phyloP scores from a whole-genome alignment of 2,329 filamentous ascomycete genomes.

The Aspergillus luchuensis region DNA sequence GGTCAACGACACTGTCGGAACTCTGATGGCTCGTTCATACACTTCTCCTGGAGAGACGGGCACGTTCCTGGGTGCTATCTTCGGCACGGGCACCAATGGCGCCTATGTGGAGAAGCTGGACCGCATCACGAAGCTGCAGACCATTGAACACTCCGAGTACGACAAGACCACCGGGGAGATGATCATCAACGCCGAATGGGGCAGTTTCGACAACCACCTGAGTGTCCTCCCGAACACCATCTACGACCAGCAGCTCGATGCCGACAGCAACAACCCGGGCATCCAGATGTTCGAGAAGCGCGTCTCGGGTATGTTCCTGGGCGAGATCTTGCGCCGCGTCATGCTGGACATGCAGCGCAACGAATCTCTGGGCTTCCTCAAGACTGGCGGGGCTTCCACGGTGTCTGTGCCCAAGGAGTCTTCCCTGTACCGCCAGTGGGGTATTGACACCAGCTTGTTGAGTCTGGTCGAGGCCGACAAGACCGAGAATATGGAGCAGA shows the following conservation, averaged over 20 bases:
- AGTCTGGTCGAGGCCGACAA: slow-evolving; percentile 82
- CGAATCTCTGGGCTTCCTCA: slow-evolving; percentile 69
- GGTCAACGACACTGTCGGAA: slow-evolving; percentile 97
- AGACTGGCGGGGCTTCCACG: slow-evolving; percentile 72
- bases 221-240: slow-evolving; percentile 82
- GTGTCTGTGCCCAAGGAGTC: slow-evolving; percentile 68
- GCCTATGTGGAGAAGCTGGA: slow-evolving; percentile 91
- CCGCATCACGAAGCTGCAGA: slow-evolving; percentile 75
- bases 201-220: slow-evolving; percentile 93
- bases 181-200: slow-evolving; percentile 99
- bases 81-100: slow-evolving; percentile 95
- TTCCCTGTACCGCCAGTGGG: slow-evolving; percentile 77
- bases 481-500: slow-evolving; percentile 68
- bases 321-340: slow-evolving; percentile 83
- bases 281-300: slow-evolving; percentile 99
- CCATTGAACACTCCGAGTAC: slow-evolving; percentile 60
- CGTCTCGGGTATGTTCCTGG: slow-evolving; percentile 96
- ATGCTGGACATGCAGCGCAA: slow-evolving; percentile 73
- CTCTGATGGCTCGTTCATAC: slow-evolving; percentile 96
- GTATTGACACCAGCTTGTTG: slow-evolving; percentile 86
- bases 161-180: slow-evolving; percentile 85
- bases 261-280: slow-evolving; percentile 82
- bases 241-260: slow-evolving; percentile 79
- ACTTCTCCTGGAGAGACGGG: slow-evolving; percentile 84
- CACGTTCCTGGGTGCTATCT: slow-evolving; percentile 92